A percentile compares a stretch with the other conserved stretches of the same genome.
These are phyloP conservation scores for Lipomyces chichibuensis DNA, from an alignment of 805 yeast species.

Conservation along the genomic window DNA sequence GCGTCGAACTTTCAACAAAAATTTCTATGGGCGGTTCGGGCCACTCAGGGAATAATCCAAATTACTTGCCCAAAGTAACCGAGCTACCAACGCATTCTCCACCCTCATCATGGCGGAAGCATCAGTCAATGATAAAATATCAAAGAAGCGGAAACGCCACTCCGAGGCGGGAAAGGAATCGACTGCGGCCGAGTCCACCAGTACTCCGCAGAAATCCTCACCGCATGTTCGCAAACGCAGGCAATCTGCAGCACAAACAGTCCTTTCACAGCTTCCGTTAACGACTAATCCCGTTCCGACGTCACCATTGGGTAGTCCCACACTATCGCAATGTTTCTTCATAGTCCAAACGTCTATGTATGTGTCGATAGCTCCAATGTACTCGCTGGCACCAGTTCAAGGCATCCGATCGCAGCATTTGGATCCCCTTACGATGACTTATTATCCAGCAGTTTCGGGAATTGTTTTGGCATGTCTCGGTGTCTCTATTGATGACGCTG, in stretches of 20 bases:
- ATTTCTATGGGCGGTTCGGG: background rate
- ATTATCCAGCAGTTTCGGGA: constrained; percentile 71
- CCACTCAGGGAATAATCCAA: background rate
- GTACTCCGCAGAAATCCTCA: background rate
- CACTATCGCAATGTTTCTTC: constrained; percentile 65
- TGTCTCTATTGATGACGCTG: constrained; percentile 54
- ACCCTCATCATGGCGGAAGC: constrained; percentile 2
- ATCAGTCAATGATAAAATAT: constrained; percentile 7
- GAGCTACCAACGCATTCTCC: background rate
- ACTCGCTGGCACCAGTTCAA: constrained; percentile 64
- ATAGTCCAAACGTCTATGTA: constrained; percentile 64
- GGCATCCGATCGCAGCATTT: constrained; percentile 88
- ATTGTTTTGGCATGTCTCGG: constrained; percentile 81
- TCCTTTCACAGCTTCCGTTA: constrained; percentile 25
- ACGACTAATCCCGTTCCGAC: background rate
- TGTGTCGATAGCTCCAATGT: constrained; percentile 86
- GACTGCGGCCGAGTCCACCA: background rate
- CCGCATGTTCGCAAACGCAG: constrained; percentile 5
- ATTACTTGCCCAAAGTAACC: background rate
- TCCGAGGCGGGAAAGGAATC: background rate
- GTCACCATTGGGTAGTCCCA: constrained; percentile 25
- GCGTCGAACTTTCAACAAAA: background rate
- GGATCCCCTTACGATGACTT: constrained; percentile 86
- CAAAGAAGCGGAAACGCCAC: constrained; percentile 19
- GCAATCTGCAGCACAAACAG: constrained; percentile 21